Evolutionary conservation across 495 filamentous ascomycete species (phyloP).

Genomic region (Podospora pseudopauciseta): DNA sequence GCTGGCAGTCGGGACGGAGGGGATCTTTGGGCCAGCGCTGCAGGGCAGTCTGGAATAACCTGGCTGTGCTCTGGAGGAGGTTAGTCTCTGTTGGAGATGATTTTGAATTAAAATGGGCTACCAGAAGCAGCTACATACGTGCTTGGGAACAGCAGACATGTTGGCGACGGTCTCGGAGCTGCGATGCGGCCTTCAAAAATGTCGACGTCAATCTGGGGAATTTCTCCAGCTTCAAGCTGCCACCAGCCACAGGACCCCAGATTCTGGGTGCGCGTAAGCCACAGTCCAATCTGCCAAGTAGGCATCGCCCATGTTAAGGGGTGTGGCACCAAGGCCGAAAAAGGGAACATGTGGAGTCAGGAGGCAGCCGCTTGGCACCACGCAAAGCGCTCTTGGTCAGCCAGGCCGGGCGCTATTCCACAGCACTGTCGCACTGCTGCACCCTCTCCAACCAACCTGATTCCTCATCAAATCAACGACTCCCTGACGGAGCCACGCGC

Average conservation of each 20-base stretch:
- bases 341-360: constrained; percentile 5
- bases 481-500: constrained; percentile 1
- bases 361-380: constrained; percentile 12
- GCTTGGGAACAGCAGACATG: constrained; percentile 27
- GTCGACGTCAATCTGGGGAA: constrained; percentile 12
- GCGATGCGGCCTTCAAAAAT: constrained; percentile 1
- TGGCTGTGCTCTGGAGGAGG: constrained; percentile 20
- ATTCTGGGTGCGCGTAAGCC: not conserved
- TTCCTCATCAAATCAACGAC: constrained; percentile 4
- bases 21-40: constrained; percentile 73
- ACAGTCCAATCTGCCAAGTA: constrained; percentile 5
- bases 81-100: not conserved
- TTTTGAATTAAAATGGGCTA: not conserved
- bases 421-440: not conserved
- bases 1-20: constrained; percentile 72
- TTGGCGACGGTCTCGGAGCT: constrained; percentile 3
- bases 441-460: not conserved
- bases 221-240: not conserved
- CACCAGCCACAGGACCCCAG: constrained; percentile 5
- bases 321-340: not conserved
- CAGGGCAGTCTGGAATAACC: constrained; percentile 57
- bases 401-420: constrained; percentile 6
- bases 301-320: not conserved
- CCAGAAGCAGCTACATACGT: constrained; percentile 12
- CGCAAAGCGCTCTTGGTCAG: constrained; percentile 18